Percentiles rank a stretch among this genome's conserved stretches.
These are phyloP conservation scores for Talaromyces amestolkiae DNA, from an alignment of 2,329 filamentous ascomycete species.

Conservation along the genomic window DNA sequence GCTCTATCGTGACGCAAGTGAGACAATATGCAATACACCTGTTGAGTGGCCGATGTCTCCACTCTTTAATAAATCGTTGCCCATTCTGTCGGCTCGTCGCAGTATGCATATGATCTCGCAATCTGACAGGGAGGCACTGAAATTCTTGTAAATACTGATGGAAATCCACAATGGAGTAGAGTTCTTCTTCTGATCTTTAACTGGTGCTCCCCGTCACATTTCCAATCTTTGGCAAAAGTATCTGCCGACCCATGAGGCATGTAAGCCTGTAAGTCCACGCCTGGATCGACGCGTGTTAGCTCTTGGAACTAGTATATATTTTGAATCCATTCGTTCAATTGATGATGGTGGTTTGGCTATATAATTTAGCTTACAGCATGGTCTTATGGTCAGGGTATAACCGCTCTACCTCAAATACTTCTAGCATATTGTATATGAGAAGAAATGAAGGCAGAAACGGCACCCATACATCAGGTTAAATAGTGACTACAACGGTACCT, in stretches of 20 bases:
- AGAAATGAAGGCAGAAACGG: too few relatives aligned
- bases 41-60: not conserved
- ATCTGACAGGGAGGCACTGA: not conserved
- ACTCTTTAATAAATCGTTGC: not conserved
- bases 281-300: too few relatives aligned
- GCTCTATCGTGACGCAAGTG: not conserved
- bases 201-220: not conserved
- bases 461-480: too few relatives aligned
- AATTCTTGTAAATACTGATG: not conserved
- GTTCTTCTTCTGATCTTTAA: not conserved
- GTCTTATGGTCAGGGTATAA: too few relatives aligned
- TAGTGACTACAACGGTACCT: too few relatives aligned
- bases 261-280: too few relatives aligned
- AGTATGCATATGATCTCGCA: not conserved
- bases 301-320: too few relatives aligned
- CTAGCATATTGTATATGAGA: too few relatives aligned
- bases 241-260: not conserved
- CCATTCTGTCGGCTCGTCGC: not conserved
- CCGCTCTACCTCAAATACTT: too few relatives aligned
- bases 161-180: not conserved
- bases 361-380: too few relatives aligned
- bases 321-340: too few relatives aligned
- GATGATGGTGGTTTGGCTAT: too few relatives aligned
- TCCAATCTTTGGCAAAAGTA: not conserved
- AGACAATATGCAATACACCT: not conserved